Evolutionary conservation across 2,329 filamentous ascomycete species (phyloP), one percentile per base, ranked within the genome.

Genomic region (Coniochaeta sp.): DNA sequence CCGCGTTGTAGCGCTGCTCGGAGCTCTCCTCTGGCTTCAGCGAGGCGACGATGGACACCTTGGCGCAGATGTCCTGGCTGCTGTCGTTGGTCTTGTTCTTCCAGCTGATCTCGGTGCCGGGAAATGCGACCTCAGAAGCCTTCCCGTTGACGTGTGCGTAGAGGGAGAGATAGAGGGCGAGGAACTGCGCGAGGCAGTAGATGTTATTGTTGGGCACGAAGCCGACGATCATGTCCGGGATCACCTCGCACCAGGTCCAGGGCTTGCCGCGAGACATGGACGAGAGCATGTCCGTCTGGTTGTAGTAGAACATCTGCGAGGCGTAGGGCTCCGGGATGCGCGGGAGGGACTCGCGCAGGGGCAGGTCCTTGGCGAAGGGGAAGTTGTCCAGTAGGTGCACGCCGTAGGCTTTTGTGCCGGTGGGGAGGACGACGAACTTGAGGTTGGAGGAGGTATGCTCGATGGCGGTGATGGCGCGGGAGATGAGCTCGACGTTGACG

Each of bases 241-340:
- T 67, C 14, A 74, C 64, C 52, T 74, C 71, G 54, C 66, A 69
- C 65, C 69, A 75, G 12, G 63, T 67, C 72, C 72, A 75, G 0
- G 53, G 22, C 59, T 74, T 72, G 1, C 66, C 68, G 49, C 64
- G 56, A 9, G 64, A 60, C 42, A 68, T 57, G 30, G 62, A 53
- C 24, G 62, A 60, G 18, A 75, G 59, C 49, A 70, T 58, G 54
- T 74, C 72, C 18, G 67, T 65, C 59, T 75, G 71, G n/a, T 58
- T 63, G 56, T 75, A 75, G 60, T 75, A 75, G 61, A 75, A 75
- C 54, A 75, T 69, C 53, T 72, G 64, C 10, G 67, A 67, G 1
- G 67, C 68, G 48, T 67, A 67, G 0, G 70, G 70, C 50, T 69
- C 65, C 1, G 70, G 67, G 30, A 75, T 67, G n/a, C 69, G 66